These are phyloP conservation scores for Trichoderma sp. DNA, from an alignment of 2,329 filamentous ascomycete species.

Conservation along the genomic window DNA sequence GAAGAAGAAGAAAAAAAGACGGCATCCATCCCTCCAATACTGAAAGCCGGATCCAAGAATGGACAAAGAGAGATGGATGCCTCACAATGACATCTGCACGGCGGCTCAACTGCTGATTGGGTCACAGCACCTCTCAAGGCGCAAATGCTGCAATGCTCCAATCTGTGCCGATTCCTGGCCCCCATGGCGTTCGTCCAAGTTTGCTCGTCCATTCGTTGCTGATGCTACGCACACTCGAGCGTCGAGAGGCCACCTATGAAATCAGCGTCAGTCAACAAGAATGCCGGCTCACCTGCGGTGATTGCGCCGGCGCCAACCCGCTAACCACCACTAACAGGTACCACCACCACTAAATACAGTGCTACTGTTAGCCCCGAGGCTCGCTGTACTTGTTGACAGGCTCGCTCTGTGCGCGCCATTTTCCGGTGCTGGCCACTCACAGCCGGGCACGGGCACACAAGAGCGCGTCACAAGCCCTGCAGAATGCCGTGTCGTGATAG, in stretches of 20 bases:
- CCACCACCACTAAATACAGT: conserved; percentile 1
- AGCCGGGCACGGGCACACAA: conserved; percentile 31
- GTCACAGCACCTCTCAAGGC: not conserved
- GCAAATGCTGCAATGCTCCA: not conserved
- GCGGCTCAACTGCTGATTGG: conserved; percentile 4
- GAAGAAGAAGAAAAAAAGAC: not conserved
- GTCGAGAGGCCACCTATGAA: conserved; percentile 14
- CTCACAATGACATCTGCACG: conserved; percentile 10
- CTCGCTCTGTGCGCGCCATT: conserved; percentile 21
- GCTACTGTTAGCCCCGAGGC: not conserved
- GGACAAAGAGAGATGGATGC: conserved; percentile 9
- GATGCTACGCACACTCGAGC: not conserved
- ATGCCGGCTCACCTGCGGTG: conserved; percentile 5
- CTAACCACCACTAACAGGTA: conserved; percentile 13
- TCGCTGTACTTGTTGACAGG: not conserved
- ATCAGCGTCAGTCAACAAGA: not conserved
- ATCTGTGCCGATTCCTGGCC: conserved; percentile 3
- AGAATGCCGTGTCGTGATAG: conserved; percentile 35
- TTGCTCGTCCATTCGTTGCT: not conserved
- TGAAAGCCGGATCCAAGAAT: not conserved
- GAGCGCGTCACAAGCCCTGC: conserved; percentile 36
- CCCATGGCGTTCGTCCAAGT: conserved; percentile 8
- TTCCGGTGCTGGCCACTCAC: conserved; percentile 21
- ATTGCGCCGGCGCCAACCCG: conserved; percentile 1
- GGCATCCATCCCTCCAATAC: not conserved